These are phyloP conservation scores for Globisporangium echinulatum DNA, from an alignment of 352 stramenopile species.

Conservation along the genomic window DNA sequence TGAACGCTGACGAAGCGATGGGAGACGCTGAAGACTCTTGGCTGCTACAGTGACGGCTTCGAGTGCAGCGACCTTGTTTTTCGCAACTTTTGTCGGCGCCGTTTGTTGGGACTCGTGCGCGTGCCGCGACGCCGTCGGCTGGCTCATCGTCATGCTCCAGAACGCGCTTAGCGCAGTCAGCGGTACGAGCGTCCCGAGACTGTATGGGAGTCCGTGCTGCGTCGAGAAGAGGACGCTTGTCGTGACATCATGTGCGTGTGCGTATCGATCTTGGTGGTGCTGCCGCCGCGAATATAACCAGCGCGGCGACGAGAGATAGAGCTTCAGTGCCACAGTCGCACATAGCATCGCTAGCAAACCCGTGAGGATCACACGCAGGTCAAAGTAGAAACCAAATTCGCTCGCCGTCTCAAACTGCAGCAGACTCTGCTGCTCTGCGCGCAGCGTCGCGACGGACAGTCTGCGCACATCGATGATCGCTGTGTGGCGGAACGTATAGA, in stretches of 20 bases:
- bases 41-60: not conserved
- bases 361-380: not conserved
- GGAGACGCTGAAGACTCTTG: not conserved
- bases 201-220: slow-evolving; percentile 16
- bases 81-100: not conserved
- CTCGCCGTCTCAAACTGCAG: not conserved
- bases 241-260: not conserved
- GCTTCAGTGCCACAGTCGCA: not conserved
- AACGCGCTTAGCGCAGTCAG: slow-evolving; percentile 12
- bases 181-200: slow-evolving; percentile 8
- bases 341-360: not conserved
- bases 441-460: not conserved
- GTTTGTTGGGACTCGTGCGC: not conserved
- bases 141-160: slow-evolving; percentile 7
- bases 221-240: slow-evolving; percentile 3
- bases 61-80: not conserved
- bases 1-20: not conserved
- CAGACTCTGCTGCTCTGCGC: not conserved
- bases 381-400: slow-evolving; percentile 12
- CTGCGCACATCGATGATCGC: not conserved
- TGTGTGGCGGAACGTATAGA: not conserved
- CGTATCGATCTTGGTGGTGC: not conserved
- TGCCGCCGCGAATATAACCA: not conserved
- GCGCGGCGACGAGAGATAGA: not conserved
- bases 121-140: not conserved